A percentile compares a stretch with the other conserved stretches of the same genome.
Conservation (phyloP, 2,329 filamentous ascomycete genomes). For the Fusarium setosum region DNA sequence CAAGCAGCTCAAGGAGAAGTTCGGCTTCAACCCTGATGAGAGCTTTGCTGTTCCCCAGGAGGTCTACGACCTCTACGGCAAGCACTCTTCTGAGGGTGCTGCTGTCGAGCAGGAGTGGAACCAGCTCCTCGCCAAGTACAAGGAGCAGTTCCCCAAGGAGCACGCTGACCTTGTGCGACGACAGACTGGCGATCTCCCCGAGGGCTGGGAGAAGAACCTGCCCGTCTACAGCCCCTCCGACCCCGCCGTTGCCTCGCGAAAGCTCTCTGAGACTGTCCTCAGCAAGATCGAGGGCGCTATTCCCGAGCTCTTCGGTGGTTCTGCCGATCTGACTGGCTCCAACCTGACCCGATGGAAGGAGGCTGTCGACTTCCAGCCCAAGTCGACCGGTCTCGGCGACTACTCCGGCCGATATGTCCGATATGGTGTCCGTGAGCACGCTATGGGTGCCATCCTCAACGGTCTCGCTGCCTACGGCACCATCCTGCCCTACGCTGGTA, state of each 20-base stretch:
- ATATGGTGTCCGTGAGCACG: constrained; percentile 93
- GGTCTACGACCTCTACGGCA: constrained; percentile 91
- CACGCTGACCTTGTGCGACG: constrained; percentile 85
- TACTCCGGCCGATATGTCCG: constrained; percentile 92
- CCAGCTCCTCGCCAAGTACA: constrained; percentile 89
- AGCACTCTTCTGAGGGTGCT: constrained; percentile 87
- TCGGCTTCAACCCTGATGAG: constrained; percentile 95
- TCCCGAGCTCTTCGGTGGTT: constrained; percentile 94
- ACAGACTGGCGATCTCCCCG: constrained; percentile 84
- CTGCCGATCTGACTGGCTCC: constrained; percentile 96
- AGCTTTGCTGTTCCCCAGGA: constrained; percentile 93
- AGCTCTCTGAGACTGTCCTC: constrained; percentile 95
- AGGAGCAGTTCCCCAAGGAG: constrained; percentile 79
- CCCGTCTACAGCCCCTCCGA: constrained; percentile 92
- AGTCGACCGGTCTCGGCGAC: constrained; percentile 84
- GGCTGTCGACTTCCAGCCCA: constrained; percentile 97
- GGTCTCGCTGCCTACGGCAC: constrained; percentile 96
- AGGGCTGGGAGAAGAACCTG: constrained; percentile 95
- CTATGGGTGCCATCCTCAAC: constrained; percentile 93
- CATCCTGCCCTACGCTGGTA: constrained; percentile 92
- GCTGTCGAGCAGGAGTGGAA: constrained; percentile 96
- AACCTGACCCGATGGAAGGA: constrained; percentile 99
- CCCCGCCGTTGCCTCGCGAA: constrained; percentile 88
- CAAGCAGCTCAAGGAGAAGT: constrained; percentile 92
- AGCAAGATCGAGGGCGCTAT: constrained; percentile 85